Base-by-base conservation (phyloP, 257 asterid genomes). In the Lantana camara region DNA sequence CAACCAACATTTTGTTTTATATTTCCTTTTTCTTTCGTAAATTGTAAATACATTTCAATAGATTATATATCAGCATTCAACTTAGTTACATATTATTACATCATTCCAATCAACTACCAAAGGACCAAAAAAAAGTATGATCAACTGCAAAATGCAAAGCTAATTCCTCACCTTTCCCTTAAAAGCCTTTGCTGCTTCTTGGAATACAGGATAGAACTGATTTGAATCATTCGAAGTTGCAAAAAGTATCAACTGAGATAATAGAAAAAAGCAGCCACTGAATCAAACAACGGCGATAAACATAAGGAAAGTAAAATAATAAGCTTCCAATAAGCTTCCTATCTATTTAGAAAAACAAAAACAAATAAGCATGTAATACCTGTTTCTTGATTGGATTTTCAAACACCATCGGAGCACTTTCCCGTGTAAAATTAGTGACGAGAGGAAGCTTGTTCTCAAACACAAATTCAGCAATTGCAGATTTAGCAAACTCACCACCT, bases 351-450 rank as follows among this genome's bases (percentile, higher is more conserved):
- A n/a, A 23, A 20, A 12, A 9, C 32, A 35, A 40, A 32, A 53
- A 16, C 35, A 71, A 58, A 17, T 35, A 46, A 61, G 63, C 51
- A 55, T 47, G 48, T 15, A 19, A 57, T 63, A 89, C 98, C 96
- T 90, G 98, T 54, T 85, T 93, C 90, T 87, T 90, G 53, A 93
- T 89, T 44, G 98, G 95, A 81, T 87, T 90, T 76, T 93, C 98
- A 60, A 93, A 93, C 67, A 93, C 82, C 32, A 68, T 55, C 13
- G 87, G 75, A 62, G 97, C 97, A 67, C 79, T 79, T 64, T 93
- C 95, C 53, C 85, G 79, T 27, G 96, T 89, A 51, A 89, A 82
- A 73, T 79, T 80, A 75, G 81, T 87, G 79, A 92, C 77, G 16
- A 92, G 86, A 47, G 98, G 89, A 75, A 82, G 77, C 85, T 89